phyloP scores from a whole-genome alignment of 768 basidiomycete species.

The Lepiota venenata region DNA sequence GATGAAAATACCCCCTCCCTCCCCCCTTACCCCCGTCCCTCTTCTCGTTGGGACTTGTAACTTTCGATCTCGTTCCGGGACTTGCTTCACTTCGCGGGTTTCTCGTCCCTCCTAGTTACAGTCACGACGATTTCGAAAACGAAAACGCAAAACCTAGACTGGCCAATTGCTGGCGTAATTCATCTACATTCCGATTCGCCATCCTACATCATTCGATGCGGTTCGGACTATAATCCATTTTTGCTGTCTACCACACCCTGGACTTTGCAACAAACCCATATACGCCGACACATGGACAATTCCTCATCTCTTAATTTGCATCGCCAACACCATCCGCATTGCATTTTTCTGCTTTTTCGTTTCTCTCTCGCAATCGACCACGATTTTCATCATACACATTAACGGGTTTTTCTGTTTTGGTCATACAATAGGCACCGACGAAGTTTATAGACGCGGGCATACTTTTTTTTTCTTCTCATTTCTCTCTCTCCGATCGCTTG shows the following conservation, averaged over 20 bases:
- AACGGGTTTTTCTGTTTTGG: conserved; percentile 11
- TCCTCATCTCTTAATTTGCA: conserved; percentile 11
- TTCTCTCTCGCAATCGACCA: conserved; percentile 6
- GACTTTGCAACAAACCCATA: background rate
- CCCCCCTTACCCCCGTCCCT: background rate
- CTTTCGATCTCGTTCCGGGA: background rate
- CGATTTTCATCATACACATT: conserved; percentile 11
- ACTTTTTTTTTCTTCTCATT: background rate
- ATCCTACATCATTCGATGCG: background rate
- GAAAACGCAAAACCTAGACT: conserved; percentile 8
- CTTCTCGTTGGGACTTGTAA: background rate
- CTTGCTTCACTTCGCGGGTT: background rate
- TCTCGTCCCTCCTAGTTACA: background rate
- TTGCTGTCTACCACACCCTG: background rate
- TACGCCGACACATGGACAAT: conserved; percentile 9
- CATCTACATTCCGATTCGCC: conserved; percentile 7
- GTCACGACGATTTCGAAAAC: background rate
- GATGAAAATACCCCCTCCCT: conserved; percentile 11
- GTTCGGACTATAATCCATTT: conserved; percentile 7
- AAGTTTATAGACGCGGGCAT: conserved; percentile 12
- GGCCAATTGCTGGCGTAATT: conserved; percentile 12
- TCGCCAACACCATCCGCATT: conserved; percentile 9
- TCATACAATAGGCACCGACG: conserved; percentile 13
- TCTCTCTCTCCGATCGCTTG: background rate
- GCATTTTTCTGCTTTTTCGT: conserved; percentile 11